Conservation (phyloP, 192 early-diverging fungal species). For the Lunasporangiospora selenospora region DNA sequence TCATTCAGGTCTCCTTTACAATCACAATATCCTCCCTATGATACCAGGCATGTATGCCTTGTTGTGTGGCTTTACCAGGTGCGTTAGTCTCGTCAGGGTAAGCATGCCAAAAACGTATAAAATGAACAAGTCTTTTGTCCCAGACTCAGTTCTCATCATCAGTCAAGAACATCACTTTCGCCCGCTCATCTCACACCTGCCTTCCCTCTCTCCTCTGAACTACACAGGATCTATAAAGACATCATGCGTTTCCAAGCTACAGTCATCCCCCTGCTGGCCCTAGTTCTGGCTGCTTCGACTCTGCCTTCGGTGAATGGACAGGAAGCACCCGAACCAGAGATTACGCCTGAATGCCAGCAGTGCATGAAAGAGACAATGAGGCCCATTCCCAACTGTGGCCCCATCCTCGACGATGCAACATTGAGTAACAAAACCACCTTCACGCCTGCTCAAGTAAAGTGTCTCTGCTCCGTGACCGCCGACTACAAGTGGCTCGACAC, state of each 20-base stretch:
- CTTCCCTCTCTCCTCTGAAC: not conserved
- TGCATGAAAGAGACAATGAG: not conserved
- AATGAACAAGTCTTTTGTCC: too few species aligned
- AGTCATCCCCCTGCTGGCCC: constrained; percentile 1
- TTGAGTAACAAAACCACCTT: not conserved
- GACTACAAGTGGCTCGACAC: not conserved
- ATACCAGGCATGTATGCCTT: too few species aligned
- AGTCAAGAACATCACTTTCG: not conserved
- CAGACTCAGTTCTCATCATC: too few species aligned
- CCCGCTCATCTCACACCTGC: not conserved
- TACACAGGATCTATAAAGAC: not conserved
- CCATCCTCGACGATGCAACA: not conserved
- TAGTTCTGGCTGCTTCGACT: constrained; percentile 6
- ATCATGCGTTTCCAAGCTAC: constrained; percentile 16
- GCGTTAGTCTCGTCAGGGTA: not conserved
- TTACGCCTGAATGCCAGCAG: not conserved
- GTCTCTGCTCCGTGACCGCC: constrained; percentile 3
- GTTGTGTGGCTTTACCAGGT: too few species aligned
- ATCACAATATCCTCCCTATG: too few species aligned
- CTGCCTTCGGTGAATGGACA: not conserved
- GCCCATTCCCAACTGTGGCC: not conserved
- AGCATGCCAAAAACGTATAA: not conserved
- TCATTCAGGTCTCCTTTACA: too few species aligned
- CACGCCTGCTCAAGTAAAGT: not conserved
- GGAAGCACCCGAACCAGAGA: not conserved